phyloP scores from a whole-genome alignment of 1,284 basidiomycete genomes.

The Melampsora americana region DNA sequence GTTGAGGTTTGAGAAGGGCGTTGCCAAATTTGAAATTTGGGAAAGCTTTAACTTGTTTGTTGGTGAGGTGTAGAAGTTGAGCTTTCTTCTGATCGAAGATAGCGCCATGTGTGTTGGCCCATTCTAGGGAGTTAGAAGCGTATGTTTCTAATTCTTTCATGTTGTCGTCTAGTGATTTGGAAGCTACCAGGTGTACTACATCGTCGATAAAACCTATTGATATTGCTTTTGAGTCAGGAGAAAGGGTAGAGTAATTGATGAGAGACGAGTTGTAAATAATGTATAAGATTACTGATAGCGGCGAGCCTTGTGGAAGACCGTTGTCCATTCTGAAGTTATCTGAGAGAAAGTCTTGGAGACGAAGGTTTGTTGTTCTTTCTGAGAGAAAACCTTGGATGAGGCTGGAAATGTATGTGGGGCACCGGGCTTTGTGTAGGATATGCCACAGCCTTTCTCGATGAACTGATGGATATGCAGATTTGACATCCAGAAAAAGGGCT shows the following conservation, averaged over 20 bases:
- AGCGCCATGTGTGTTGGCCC: background rate
- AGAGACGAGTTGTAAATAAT: constrained; percentile 21
- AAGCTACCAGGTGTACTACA: constrained; percentile 5
- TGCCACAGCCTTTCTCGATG: background rate
- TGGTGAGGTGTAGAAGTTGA: constrained; percentile 8
- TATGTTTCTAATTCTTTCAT: background rate
- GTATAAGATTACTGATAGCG: constrained; percentile 5
- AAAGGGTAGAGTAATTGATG: background rate
- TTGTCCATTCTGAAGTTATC: background rate
- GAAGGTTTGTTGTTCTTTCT: background rate
- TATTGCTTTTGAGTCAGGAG: background rate
- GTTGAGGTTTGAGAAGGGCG: no score
- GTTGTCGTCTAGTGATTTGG: background rate
- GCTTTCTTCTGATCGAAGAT: constrained; percentile 12
- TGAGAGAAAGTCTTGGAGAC: background rate
- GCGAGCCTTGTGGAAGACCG: constrained; percentile 21
- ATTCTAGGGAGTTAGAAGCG: background rate
- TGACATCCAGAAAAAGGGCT: background rate
- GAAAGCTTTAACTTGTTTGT: no score
- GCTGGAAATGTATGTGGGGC: background rate
- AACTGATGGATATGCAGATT: constrained; percentile 4
- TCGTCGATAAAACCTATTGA: constrained; percentile 16
- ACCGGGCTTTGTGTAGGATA: background rate
- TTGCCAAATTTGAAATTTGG: no score
- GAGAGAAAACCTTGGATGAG: background rate